Percentiles rank a stretch among this genome's conserved stretches.
Evolutionary conservation across 2,329 filamentous ascomycete species (phyloP).

Genomic region (Arthrinium puccinioides): DNA sequence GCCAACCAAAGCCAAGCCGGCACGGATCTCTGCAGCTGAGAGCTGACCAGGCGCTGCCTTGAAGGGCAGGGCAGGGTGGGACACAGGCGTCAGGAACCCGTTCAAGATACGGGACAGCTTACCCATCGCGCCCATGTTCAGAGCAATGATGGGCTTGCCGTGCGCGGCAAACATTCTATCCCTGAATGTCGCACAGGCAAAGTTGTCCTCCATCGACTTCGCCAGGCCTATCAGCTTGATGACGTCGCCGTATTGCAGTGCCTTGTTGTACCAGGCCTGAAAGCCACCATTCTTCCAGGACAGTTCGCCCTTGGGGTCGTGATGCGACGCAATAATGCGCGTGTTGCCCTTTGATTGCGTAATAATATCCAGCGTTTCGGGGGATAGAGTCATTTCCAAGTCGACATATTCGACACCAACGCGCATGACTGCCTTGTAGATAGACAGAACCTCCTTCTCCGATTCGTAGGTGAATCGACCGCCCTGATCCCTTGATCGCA

Average conservation of each 20-base stretch:
- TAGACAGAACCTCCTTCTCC: conserved; percentile 59
- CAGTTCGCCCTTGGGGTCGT: conserved; percentile 71
- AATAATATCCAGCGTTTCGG: conserved; percentile 64
- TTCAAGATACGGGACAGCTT: conserved; percentile 90
- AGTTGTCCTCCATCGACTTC: conserved; percentile 74
- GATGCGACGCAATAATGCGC: conserved; percentile 89
- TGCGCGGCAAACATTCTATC: conserved; percentile 64
- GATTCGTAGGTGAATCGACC: conserved; percentile 79
- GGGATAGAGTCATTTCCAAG: conserved; percentile 80
- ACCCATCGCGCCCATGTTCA: conserved; percentile 88
- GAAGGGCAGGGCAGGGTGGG: conserved; percentile 80
- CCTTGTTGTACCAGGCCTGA: conserved; percentile 84
- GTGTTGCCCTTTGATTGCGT: conserved; percentile 60
- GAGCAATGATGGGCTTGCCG: conserved; percentile 78
- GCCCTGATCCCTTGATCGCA: conserved; percentile 79
- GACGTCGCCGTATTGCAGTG: conserved; percentile 82
- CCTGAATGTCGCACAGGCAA: conserved; percentile 76
- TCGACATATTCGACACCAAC: conserved; percentile 91
- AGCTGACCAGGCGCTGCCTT: conserved; percentile 92
- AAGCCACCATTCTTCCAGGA: conserved; percentile 93
- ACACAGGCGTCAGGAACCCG: conserved; percentile 88
- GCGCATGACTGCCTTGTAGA: conserved; percentile 74
- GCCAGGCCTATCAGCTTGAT: conserved; percentile 91
- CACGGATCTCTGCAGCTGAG: conserved; percentile 81
- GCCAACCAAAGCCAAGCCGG: conserved; percentile 69